Base-by-base conservation (phyloP, 768 basidiomycete genomes). In the Lactarius tabidus region DNA sequence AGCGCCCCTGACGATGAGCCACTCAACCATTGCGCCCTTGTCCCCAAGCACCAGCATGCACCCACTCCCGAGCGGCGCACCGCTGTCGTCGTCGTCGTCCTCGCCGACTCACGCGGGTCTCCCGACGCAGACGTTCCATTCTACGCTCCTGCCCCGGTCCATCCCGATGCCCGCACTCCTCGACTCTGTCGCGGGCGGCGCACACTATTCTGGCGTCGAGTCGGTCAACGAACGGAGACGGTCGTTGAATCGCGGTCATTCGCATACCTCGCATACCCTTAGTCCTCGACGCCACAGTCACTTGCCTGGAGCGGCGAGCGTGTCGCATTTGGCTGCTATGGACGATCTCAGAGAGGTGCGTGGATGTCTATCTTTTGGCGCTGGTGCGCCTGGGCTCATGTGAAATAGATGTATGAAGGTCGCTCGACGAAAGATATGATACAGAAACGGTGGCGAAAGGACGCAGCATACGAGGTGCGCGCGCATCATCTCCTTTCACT, bases 391-490 rank as follows among this genome's bases (percentile, higher is more conserved):
- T 1, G 39, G 2, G 14, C 45, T 48, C n/a, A 48, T 26, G 10
- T 14, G 43, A 8, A 4, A 2, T 54, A 75, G 74, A 73, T 89
- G 31, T 89, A 82, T 67, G 81, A 81, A 52, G 80, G 80, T 66
- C 72, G 80, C n/a, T 82, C 85, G 3, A 83, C 81, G 0, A 63
- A 74, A 43, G 81, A 83, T 58, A 81, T 85, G 35, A 79, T 88
- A 51, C 76, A 81, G 61, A 75, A 81, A 45, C 77, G 80, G 14
- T 88, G 84, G 83, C 74, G 73, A 48, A 75, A 73, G 61, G 84
- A 87, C 69, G 85, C 85, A 0, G 75, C 74, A 6, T 85, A 85
- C 63, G 85, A 87, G 78, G 85, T 85, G 69, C 84, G 86, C 14
- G 72, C 81, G 38, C 78, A 75, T 36, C 10, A 12, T 10, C 31